phyloP scores from a whole-genome alignment of 805 yeast genomes.

The Diddensiella santjacobensis region DNA sequence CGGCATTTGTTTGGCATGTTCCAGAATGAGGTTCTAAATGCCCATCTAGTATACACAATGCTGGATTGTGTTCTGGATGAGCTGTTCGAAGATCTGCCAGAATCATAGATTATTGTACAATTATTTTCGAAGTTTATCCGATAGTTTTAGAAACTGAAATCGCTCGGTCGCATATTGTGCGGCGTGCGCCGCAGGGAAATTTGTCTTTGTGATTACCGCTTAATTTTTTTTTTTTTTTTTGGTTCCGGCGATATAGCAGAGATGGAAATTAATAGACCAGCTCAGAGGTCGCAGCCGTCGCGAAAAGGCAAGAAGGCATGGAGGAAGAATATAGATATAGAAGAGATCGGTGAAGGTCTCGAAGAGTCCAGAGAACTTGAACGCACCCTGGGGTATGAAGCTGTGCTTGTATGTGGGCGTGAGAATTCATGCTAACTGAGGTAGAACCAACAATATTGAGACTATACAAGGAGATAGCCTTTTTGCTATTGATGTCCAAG shows the following conservation, averaged over 20 bases:
- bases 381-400: slow-evolving; percentile 33
- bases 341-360: slow-evolving; percentile 68
- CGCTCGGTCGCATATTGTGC: too few species aligned
- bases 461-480: slow-evolving; percentile 40
- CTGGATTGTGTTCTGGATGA: slow-evolving; percentile 55
- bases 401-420: neutral
- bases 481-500: slow-evolving; percentile 65
- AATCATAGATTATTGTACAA: too few species aligned
- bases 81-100: too few species aligned
- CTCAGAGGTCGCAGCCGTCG: slow-evolving; percentile 65
- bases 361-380: slow-evolving; percentile 64
- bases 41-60: slow-evolving; percentile 55
- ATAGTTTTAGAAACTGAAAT: too few species aligned
- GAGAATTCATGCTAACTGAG: neutral
- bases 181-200: slow-evolving; percentile 58
- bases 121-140: too few species aligned
- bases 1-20: slow-evolving; percentile 56
- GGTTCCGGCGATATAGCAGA: neutral
- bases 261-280: slow-evolving; percentile 48
- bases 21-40: slow-evolving; percentile 69
- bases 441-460: slow-evolving; percentile 14
- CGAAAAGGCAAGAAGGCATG: slow-evolving; percentile 91
- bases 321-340: slow-evolving; percentile 87
- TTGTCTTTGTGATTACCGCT: slow-evolving; percentile 70
- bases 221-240: slow-evolving; percentile 2